Conservation (phyloP, 2,329 filamentous ascomycete genomes). For the Juglanconis oblonga region DNA sequence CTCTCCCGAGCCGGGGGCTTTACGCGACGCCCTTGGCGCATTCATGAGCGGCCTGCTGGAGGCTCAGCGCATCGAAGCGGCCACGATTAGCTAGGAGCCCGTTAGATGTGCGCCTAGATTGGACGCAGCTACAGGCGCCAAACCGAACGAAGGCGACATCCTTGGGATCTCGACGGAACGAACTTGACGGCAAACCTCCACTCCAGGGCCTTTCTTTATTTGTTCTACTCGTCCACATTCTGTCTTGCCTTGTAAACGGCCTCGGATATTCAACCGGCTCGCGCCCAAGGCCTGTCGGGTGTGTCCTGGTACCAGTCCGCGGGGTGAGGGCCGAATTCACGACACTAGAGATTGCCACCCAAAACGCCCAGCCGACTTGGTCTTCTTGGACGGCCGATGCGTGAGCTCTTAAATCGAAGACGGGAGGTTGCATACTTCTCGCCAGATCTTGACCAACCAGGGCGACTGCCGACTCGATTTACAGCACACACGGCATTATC, state of each 20-base stretch:
- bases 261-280: too few species aligned
- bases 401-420: background rate
- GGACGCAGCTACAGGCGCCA: background rate
- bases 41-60: background rate
- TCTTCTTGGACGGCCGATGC: background rate
- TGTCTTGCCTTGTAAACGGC: too few species aligned
- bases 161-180: too few species aligned
- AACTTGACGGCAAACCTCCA: too few species aligned
- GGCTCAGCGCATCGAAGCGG: background rate
- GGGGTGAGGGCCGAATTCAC: too few species aligned
- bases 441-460: slow-evolving; percentile 11
- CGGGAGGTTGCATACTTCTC: slow-evolving; percentile 1
- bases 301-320: too few species aligned
- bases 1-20: background rate
- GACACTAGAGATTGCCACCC: too few species aligned
- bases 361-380: too few species aligned
- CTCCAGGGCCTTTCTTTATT: too few species aligned
- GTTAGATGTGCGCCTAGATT: background rate
- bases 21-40: background rate
- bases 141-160: too few species aligned
- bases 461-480: background rate
- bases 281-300: too few species aligned
- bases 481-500: slow-evolving; percentile 4
- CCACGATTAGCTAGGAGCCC: background rate
- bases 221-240: too few species aligned